Base-by-base conservation (phyloP, 139 green algal genomes). In the Pleodorina starrii region DNA sequence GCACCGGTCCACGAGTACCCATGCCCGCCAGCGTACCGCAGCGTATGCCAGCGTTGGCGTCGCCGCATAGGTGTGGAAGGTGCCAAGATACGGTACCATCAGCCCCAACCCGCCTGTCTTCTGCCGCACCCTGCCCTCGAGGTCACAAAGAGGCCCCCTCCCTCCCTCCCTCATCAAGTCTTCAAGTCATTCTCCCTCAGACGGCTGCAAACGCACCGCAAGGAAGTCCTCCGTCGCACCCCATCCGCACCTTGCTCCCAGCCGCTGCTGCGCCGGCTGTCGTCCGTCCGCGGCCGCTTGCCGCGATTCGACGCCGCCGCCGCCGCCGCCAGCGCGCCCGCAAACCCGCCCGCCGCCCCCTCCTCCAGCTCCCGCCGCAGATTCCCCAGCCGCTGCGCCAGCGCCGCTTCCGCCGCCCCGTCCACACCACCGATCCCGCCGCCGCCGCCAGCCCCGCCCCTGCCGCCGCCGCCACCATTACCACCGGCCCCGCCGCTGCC, bases 231-330 rank as follows among this genome's bases (percentile, higher is more conserved):
- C 54, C 54, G 25, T 25, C 9, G 54, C 54, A 66, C 29, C 7
- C 7, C 25, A 32, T 66, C 54, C 54, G 54, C 29, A 66, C 54
- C 54, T 66, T 23, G 35, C 7, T 73, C 78, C 78, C 54, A 73
- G 36, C 78, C 51, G 51, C 78, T 68, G 54, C 78, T 69, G 35
- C 40, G 40, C 16, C 42, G 38, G 2, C 38, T 29, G 50, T 84
- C 77, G 10, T 72, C 77, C 5, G 50, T 71, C 29, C 77, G 50
- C 25, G 50, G 21, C 77, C 77, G 78, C 78, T 85, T 85, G 78
- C 51, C 78, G 23, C 51, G 44, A 5, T 17, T 25, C 44, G 44
- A n/a, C 29, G 54, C 54, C 54, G 54, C 54, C 51, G 10, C 40
- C 27, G 79, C 79, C n/a, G 57, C 79, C 57, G 38, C 27, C 27